A percentile compares a stretch with the other conserved stretches of the same genome.
phyloP scores from a whole-genome alignment of 2,329 filamentous ascomycete genomes.

The Aspergillus sp. region DNA sequence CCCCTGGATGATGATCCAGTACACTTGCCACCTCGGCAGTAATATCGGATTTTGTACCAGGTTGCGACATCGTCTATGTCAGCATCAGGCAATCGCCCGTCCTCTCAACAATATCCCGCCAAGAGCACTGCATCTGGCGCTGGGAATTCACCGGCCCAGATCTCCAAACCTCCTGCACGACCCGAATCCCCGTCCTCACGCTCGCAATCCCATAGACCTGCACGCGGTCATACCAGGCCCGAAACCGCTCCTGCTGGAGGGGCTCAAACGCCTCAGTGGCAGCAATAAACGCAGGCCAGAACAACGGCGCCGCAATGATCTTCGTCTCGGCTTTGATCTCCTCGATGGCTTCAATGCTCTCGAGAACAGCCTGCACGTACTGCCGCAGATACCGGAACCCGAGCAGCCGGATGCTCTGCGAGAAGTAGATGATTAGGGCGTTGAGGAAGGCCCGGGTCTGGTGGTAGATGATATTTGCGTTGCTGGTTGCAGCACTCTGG shows the following conservation, averaged over 20 bases:
- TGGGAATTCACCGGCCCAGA: not conserved
- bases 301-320: conserved; percentile 3
- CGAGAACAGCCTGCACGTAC: conserved; percentile 3
- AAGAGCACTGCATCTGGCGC: not conserved
- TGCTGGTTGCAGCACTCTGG: not conserved
- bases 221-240: conserved; percentile 5
- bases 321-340: conserved; percentile 4
- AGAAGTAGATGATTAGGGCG: conserved; percentile 10
- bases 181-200: conserved; percentile 1
- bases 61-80: not conserved
- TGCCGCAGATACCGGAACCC: conserved; percentile 6
- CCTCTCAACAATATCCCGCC: not conserved
- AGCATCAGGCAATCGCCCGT: not conserved
- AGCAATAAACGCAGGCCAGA: conserved; percentile 11
- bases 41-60: too few relatives aligned
- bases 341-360: conserved; percentile 11
- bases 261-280: conserved; percentile 11
- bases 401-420: conserved; percentile 4
- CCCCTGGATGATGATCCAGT: too few relatives aligned
- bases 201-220: conserved; percentile 3
- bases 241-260: conserved; percentile 6
- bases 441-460: conserved; percentile 7
- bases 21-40: too few relatives aligned
- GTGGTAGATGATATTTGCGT: conserved; percentile 3
- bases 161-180: conserved; percentile 7